These are phyloP conservation scores for Macadamia tetraphylla DNA, from an alignment of 164 flowering plant species.

Conservation along the genomic window DNA sequence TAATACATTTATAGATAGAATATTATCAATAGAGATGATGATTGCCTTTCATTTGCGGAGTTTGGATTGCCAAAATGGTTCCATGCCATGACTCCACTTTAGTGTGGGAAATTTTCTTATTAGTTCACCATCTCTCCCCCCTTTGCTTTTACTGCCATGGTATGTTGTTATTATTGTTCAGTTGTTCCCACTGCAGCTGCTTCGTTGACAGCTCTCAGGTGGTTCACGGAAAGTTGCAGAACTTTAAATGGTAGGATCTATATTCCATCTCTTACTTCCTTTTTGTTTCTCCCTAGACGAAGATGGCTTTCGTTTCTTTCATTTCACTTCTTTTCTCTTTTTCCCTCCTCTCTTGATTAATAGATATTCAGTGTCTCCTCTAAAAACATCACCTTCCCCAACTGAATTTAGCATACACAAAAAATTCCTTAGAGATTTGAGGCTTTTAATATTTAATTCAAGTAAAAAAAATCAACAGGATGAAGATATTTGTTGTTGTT, in stretches of 20 bases:
- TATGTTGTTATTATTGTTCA: slow-evolving; percentile 33
- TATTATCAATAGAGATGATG: slow-evolving; percentile 6
- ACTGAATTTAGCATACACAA: not conserved
- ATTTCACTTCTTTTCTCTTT: too few species aligned
- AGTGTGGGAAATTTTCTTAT: slow-evolving; percentile 4
- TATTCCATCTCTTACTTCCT: slow-evolving; percentile 1
- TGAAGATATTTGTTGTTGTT: too few species aligned
- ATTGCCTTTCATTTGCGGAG: slow-evolving; percentile 8
- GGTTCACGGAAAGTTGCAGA: slow-evolving; percentile 24
- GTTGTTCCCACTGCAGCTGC: slow-evolving; percentile 27
- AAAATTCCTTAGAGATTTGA: slow-evolving; percentile 7
- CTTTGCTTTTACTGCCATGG: slow-evolving; percentile 18
- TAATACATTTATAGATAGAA: slow-evolving; percentile 15
- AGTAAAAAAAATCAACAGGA: too few species aligned
- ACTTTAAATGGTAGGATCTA: slow-evolving; percentile 30
- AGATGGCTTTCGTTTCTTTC: not conserved
- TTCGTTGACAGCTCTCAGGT: slow-evolving; percentile 40
- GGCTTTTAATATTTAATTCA: too few species aligned
- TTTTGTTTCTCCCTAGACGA: not conserved
- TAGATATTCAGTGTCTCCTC: not conserved
- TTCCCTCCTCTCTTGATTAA: not conserved
- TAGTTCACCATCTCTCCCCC: slow-evolving; percentile 3
- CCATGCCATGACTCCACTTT: slow-evolving; percentile 1
- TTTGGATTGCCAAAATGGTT: slow-evolving; percentile 7
- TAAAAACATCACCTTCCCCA: not conserved